These are phyloP conservation scores for Trypanosoma theileri DNA, from an alignment of 208 protist genomes.

Conservation along the genomic window DNA sequence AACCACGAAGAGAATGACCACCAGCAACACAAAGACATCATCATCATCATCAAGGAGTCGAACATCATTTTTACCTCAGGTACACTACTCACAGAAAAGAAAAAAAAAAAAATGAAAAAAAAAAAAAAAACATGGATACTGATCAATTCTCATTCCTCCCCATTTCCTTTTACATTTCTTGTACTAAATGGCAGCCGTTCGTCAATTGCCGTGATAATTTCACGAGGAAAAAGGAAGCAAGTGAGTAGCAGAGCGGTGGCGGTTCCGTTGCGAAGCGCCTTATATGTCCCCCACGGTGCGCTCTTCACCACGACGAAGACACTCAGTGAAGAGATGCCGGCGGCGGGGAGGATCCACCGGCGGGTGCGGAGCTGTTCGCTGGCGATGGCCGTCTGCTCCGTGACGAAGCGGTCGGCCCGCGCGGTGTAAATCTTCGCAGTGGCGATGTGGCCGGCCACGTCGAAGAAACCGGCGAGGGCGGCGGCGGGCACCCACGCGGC, in stretches of 20 bases:
- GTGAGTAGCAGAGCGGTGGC: constrained; percentile 42
- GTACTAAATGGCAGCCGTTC: constrained; percentile 41
- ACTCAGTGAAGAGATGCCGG: constrained; percentile 43
- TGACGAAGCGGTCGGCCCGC: constrained; percentile 53
- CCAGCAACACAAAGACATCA: too few relatives aligned
- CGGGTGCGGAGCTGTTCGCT: constrained; percentile 36
- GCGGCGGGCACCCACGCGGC: constrained; percentile 16
- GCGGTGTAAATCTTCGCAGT: constrained; percentile 43
- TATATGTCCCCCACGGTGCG: constrained; percentile 50
- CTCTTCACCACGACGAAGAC: constrained; percentile 62
- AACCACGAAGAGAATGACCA: too few relatives aligned
- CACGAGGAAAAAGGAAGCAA: constrained; percentile 55
- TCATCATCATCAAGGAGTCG: too few relatives aligned
- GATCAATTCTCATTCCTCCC: constrained; percentile 1
- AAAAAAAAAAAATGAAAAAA: too few relatives aligned
- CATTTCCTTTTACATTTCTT: neutral
- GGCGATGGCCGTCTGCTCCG: constrained; percentile 29
- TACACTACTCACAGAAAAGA: too few relatives aligned
- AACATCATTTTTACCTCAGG: too few relatives aligned
- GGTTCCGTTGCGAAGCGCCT: constrained; percentile 62
- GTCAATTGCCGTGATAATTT: constrained; percentile 47
- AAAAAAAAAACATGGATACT: too few relatives aligned
- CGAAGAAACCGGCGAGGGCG: constrained; percentile 31
- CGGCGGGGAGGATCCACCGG: constrained; percentile 62
- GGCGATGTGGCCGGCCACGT: constrained; percentile 53